Conservation (phyloP, 2,329 filamentous ascomycete genomes). For the Gaeumannomyces tritici region DNA sequence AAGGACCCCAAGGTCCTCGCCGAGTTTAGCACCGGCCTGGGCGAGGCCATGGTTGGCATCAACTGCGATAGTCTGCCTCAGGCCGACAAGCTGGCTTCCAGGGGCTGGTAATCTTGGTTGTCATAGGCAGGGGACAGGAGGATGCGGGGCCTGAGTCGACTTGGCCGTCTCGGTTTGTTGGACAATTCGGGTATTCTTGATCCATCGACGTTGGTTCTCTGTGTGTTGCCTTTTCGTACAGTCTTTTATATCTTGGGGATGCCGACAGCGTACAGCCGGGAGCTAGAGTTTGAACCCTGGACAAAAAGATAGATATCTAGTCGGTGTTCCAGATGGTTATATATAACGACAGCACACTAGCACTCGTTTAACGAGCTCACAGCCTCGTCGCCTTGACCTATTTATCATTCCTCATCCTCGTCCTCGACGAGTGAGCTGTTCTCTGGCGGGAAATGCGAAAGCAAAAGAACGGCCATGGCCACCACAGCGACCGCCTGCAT, state of each 20-base stretch:
- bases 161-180: not conserved
- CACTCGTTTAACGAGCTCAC: not conserved
- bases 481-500: conserved; percentile 41
- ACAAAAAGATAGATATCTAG: not conserved
- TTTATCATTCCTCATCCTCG: not conserved
- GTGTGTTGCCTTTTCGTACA: not conserved
- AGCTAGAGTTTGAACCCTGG: no score
- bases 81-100: conserved; percentile 70
- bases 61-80: conserved; percentile 72
- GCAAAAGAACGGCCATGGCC: conserved; percentile 27
- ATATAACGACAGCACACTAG: not conserved
- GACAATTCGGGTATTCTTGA: not conserved
- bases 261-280: not conserved
- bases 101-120: conserved; percentile 62
- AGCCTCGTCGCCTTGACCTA: not conserved
- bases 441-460: conserved; percentile 31
- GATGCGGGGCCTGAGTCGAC: not conserved
- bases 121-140: not conserved
- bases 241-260: not conserved
- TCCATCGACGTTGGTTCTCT: not conserved
- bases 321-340: not conserved
- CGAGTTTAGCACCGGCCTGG: conserved; percentile 77
- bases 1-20: conserved; percentile 77
- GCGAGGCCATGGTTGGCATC: conserved; percentile 97
- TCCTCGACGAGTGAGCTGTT: conserved; percentile 23